Conservation (phyloP, 176 grass and related monocot species). For the Avena atlantica region DNA sequence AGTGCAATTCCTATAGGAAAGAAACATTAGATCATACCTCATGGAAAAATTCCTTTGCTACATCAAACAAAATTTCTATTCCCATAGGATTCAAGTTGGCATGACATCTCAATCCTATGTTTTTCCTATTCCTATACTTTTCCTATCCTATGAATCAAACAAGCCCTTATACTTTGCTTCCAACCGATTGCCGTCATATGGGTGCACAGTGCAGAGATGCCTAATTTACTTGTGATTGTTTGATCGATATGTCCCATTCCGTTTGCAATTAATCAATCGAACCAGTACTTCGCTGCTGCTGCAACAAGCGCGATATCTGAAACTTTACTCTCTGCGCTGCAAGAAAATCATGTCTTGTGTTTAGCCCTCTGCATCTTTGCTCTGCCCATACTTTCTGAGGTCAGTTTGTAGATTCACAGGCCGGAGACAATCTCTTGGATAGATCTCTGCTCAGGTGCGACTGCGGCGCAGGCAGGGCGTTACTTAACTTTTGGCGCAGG, state of each 20-base stretch:
- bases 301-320: slow-evolving; percentile 27
- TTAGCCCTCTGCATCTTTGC: slow-evolving; percentile 40
- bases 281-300: slow-evolving; percentile 33
- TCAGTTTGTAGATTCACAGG: slow-evolving; percentile 34
- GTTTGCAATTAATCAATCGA: slow-evolving; percentile 23
- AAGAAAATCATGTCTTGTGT: slow-evolving; percentile 25
- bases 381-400: slow-evolving; percentile 40
- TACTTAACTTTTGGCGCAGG: slow-evolving; percentile 37
- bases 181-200: slow-evolving; percentile 33
- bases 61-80: too few relatives aligned
- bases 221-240: background rate
- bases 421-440: slow-evolving; percentile 1
- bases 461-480: slow-evolving; percentile 27
- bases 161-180: too few relatives aligned
- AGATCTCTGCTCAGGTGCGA: slow-evolving; percentile 41
- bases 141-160: too few relatives aligned
- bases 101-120: too few relatives aligned
- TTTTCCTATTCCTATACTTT: too few relatives aligned
- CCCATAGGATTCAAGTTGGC: too few relatives aligned
- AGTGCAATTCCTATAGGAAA: too few relatives aligned
- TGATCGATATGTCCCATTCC: slow-evolving; percentile 16
- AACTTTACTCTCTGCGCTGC: slow-evolving; percentile 36
- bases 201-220: background rate
- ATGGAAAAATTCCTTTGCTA: too few relatives aligned
- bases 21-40: too few relatives aligned